A percentile compares a stretch with the other conserved stretches of the same genome.
Conservation (phyloP, 352 stramenopile genomes). For the Globisporangium splendens region DNA sequence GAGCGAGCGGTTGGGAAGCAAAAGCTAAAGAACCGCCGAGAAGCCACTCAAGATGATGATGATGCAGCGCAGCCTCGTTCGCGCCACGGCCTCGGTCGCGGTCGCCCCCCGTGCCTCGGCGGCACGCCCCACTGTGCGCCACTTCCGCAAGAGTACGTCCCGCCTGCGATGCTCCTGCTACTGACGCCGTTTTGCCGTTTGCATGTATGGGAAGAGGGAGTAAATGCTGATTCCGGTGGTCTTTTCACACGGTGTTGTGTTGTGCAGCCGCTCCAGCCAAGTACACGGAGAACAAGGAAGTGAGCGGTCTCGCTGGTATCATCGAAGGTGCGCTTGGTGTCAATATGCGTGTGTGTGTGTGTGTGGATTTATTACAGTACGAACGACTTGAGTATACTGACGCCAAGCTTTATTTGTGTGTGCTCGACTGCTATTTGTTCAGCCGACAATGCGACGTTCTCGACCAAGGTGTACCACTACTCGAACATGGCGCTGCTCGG, state of each 20-base stretch:
- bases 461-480: slow-evolving; percentile 63
- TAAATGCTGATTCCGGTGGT: slow-evolving; percentile 20
- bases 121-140: slow-evolving; percentile 35
- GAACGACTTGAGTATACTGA: too few relatives aligned
- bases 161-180: too few relatives aligned
- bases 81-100: slow-evolving; percentile 29
- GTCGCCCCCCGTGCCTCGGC: slow-evolving; percentile 27
- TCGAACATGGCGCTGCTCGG: slow-evolving; percentile 54
- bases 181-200: neutral
- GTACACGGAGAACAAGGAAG: slow-evolving; percentile 80
- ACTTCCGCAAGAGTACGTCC: slow-evolving; percentile 74
- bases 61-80: slow-evolving; percentile 51
- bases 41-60: slow-evolving; percentile 17
- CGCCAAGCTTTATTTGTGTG: too few relatives aligned
- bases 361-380: too few relatives aligned
- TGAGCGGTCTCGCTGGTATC: slow-evolving; percentile 54
- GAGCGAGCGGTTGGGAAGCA: too few relatives aligned
- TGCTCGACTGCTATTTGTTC: neutral
- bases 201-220: neutral
- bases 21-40: neutral
- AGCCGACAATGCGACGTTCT: slow-evolving; percentile 75
- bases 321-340: slow-evolving; percentile 53
- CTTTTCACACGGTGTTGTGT: neutral
- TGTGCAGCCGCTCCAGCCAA: slow-evolving; percentile 48
- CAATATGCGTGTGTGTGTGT: neutral